Evolutionary conservation across 176 grass and related monocot species (phyloP).

Genomic region (Cenchrus purpureus): DNA sequence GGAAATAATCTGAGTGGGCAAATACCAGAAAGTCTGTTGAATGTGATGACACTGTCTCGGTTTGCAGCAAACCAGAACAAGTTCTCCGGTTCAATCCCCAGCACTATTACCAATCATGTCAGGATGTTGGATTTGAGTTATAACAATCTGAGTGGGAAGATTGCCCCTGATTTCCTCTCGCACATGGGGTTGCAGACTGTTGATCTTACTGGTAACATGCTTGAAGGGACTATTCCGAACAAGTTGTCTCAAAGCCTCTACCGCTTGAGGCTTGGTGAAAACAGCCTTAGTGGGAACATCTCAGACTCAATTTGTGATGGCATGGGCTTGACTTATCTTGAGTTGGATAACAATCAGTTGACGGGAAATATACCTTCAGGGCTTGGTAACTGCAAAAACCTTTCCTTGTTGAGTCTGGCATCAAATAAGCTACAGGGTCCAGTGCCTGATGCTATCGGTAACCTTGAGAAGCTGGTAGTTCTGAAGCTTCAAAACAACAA

Average conservation of each 20-base stretch:
- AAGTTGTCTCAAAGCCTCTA: constrained; percentile 46
- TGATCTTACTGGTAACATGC: constrained; percentile 44
- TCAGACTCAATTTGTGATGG: constrained; percentile 33
- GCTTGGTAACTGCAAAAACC: constrained; percentile 44
- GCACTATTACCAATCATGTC: constrained; percentile 38
- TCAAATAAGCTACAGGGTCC: constrained; percentile 47
- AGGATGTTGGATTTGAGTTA: constrained; percentile 77
- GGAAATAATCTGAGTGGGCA: constrained; percentile 34
- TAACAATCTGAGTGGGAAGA: constrained; percentile 47
- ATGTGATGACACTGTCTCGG: constrained; percentile 14
- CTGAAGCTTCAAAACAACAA: constrained; percentile 61
- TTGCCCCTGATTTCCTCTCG: constrained; percentile 45
- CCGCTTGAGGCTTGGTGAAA: constrained; percentile 52
- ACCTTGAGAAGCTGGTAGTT: constrained; percentile 52
- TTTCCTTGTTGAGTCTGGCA: constrained; percentile 70
- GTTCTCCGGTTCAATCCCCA: constrained; percentile 30
- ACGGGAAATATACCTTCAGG: constrained; percentile 28
- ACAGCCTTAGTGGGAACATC: constrained; percentile 48
- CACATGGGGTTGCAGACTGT: constrained; percentile 27
- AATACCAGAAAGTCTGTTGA: constrained; percentile 38
- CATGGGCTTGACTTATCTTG: constrained; percentile 44
- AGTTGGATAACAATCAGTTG: constrained; percentile 62
- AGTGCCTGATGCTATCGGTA: constrained; percentile 41
- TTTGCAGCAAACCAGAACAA: constrained; percentile 75
- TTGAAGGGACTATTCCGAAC: constrained; percentile 33